These are phyloP conservation scores for Thielaviopsis euricoi DNA, from an alignment of 2,329 filamentous ascomycete genomes.

Conservation along the genomic window DNA sequence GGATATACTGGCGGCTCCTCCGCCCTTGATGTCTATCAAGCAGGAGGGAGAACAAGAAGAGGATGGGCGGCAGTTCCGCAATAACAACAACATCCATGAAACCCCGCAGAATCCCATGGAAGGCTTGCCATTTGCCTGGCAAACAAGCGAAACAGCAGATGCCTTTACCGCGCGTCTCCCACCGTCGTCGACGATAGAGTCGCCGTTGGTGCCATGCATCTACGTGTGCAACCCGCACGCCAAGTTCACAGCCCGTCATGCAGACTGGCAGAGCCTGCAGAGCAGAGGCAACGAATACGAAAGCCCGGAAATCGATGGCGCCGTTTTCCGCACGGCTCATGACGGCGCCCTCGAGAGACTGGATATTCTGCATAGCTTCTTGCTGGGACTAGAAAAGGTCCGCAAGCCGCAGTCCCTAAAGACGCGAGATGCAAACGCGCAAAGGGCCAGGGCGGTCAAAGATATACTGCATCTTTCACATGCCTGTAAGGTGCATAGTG, in stretches of 20 bases:
- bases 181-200: constrained; percentile 40
- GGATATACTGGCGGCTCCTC: constrained; percentile 14
- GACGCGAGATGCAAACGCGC: constrained; percentile 31
- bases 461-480: constrained; percentile 47
- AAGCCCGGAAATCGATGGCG: constrained; percentile 27
- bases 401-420: constrained; percentile 21
- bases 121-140: constrained; percentile 38
- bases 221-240: constrained; percentile 51
- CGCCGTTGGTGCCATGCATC: constrained; percentile 45
- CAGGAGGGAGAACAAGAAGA: background rate
- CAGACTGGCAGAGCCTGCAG: constrained; percentile 20
- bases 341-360: constrained; percentile 35
- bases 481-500: constrained; percentile 38
- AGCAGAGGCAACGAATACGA: constrained; percentile 32
- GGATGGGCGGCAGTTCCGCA: background rate
- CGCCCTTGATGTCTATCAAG: constrained; percentile 4
- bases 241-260: constrained; percentile 19
- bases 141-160: constrained; percentile 44
- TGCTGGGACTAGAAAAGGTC: constrained; percentile 27
- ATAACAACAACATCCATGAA: constrained; percentile 5
- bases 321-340: constrained; percentile 31
- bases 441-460: constrained; percentile 30
- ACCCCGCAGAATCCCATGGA: constrained; percentile 43
- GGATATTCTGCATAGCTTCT: constrained; percentile 28
- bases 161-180: constrained; percentile 54